Base-by-base conservation (phyloP, 2,329 filamentous ascomycete genomes). In the Penicillium sp. region DNA sequence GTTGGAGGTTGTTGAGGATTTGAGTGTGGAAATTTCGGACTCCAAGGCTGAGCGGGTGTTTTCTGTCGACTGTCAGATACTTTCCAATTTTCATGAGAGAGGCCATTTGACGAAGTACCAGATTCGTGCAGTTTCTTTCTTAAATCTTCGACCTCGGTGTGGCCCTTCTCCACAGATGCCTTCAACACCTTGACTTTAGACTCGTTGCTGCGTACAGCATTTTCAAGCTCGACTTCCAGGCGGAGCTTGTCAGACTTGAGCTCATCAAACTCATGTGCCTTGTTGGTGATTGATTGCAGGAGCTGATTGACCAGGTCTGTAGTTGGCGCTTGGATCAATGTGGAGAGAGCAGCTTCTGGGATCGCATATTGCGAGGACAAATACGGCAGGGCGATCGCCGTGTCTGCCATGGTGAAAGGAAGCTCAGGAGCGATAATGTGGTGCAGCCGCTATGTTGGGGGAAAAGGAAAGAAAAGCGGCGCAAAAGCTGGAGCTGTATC, bases 171-270 rank as follows among this genome's bases (percentile, higher is more conserved):
- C 47, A 92, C 85, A 0, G 90, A 90, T 5, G 85, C 83, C 78
- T 95, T 96, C 73, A 95, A 87, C 8, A 88, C 86, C 72, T 94
- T 91, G 65, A 88, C 88, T 76, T 92, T 90, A 25, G 89, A 87
- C 73, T 98, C 94, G 60, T 90, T 89, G 65, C 86, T 90, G 68
- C 92, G 89, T 50, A 96, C 89, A 17, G 89, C 90, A 76, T 92
- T 95, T 75, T 99, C 95, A 7, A 98, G 85, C 80, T 98, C 93
- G 47, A 99, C 95, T 70, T 96, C 92, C 48, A 91, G 82, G 67
- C 91, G 89, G 47, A 97, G 84, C 79, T 97, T 98, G 65, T 96
- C 91, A 10, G 94, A 89, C 69, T 89, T 91, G 42, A 96, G 79
- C 41, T 88, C 85, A 73, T 96, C 92, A 69, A 86, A 89, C 70